Percentiles rank a stretch among this genome's conserved stretches.
Evolutionary conservation across 306 rosid species (phyloP).

Genomic region (Pyrus pyrifolia): DNA sequence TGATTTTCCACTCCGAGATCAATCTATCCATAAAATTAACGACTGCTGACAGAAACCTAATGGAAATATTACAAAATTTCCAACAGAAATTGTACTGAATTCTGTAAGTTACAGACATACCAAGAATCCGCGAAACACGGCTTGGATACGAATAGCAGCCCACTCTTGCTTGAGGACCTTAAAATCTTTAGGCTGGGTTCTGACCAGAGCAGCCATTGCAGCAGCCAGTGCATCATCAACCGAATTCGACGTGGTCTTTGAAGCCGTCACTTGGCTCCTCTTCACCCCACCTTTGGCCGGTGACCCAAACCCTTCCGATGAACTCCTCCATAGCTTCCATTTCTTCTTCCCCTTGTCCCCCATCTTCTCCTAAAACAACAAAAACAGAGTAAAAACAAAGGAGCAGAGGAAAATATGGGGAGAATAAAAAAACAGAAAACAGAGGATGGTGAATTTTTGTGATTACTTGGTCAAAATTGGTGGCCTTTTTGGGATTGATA

Average conservation of each 20-base stretch:
- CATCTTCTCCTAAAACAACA: slow-evolving; percentile 38
- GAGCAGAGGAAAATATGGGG: not conserved
- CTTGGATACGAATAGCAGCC: slow-evolving; percentile 80
- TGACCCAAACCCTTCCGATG: slow-evolving; percentile 50
- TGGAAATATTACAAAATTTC: not conserved
- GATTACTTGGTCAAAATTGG: slow-evolving; percentile 42
- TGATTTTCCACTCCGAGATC: too few species aligned
- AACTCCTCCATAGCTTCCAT: slow-evolving; percentile 80
- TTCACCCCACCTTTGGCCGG: slow-evolving; percentile 25
- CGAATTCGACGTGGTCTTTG: slow-evolving; percentile 19
- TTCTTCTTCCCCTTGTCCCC: slow-evolving; percentile 60
- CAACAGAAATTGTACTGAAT: not conserved
- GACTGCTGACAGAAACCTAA: not conserved
- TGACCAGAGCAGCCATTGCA: slow-evolving; percentile 66
- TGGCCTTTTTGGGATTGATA: slow-evolving; percentile 41
- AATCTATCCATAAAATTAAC: not conserved
- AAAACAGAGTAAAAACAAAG: not conserved
- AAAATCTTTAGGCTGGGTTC: slow-evolving; percentile 68
- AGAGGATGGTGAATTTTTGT: not conserved
- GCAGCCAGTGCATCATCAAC: slow-evolving; percentile 42
- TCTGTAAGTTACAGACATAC: slow-evolving; percentile 13
- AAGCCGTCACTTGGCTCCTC: slow-evolving; percentile 20
- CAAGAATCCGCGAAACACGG: slow-evolving; percentile 72
- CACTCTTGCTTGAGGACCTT: slow-evolving; percentile 56
- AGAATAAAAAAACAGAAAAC: not conserved